Evolutionary conservation across 2,329 filamentous ascomycete species (phyloP), one percentile per base, ranked within the genome.

Genomic region (Fusarium lyarnte): DNA sequence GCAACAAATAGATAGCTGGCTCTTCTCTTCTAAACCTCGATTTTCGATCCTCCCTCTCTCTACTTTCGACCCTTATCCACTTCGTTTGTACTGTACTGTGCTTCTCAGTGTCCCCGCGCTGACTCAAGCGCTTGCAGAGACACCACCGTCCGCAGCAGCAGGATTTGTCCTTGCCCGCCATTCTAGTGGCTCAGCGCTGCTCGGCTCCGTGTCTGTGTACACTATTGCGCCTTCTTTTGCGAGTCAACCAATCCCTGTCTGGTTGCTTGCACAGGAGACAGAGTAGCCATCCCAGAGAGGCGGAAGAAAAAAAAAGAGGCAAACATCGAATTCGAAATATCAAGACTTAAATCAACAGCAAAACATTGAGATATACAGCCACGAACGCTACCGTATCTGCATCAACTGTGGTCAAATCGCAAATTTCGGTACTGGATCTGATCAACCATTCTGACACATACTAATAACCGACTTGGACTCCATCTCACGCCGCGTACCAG

Each of bases 111-210:
- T 38, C 69, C 60, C 54, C 46, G 58, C 64, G 64, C 64, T 69
- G 69, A 72, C 69, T 69, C 69, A 72, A 65, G 63, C 63, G 64
- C 54, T 51, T 65, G 68, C 60, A 72, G 64, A 73, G 62, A 58
- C 66, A 72, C 69, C 58, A 64, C 66, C 60, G 70, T 66, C 64
- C 67, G 66, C 72, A 70, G 64, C 62, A 74, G 69, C 69, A 76
- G 70, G 66, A 74, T 65, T 66, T 68, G 54, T 61, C 58, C 59
- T 73, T 76, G 71, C 64, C 67, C 60, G 69, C 63, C 70, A 71
- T 73, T 70, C 68, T 75, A 71, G 72, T 74, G 69, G 73, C 69
- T 58, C 63, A 69, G 57, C 64, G 73, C 73, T 74, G 70, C 63
- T 42, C 64, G 66, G 58, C 62, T 73, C 60, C 23, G 65, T 73